Base-by-base conservation (phyloP, 495 filamentous ascomycete species). In the Daldinia bambusicola region DNA sequence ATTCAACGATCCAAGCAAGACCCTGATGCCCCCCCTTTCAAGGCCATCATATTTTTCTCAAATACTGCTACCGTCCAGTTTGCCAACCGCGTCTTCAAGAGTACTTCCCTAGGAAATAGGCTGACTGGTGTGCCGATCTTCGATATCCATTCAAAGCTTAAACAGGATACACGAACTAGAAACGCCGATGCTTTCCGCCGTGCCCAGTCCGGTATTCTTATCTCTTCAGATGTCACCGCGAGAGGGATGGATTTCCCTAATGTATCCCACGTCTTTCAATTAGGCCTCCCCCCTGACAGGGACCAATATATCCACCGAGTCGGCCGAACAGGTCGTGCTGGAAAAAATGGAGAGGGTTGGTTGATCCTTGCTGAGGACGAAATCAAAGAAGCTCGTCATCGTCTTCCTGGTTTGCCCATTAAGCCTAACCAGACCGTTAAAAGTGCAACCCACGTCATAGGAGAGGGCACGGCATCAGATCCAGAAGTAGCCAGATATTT, bases 191-290 rank as follows among this genome's bases (percentile, higher is more conserved):
- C 34, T n/a, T 99, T 99, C 87, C 87, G 89, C 20, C 73, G 64
- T 4, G 81, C 87, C 9, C 61, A 81, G 14, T 85, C 86, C 30
- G 94, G 83, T 32, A 91, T 99, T 60, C 86, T 99, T 30, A 87
- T 98, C 78, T 94, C 94, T 1, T 94, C 93, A 4, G 95, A 99
- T 79, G 95, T 99, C 30, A 95, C 95, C 1, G 93, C 95, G 13
- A 89, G 95, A 76, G 95, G 95, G 73, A 95, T 98, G 93, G 95
- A 98, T 78, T 98, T 98, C 82, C 94, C 95, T 60, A 89, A 93
- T 70, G 95, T 98, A 58, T 90, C 93, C 50, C 88, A 97, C 69
- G 94, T 98, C 68, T 88, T 98, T 75, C 94, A 98, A 76, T 78
- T 95, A 59, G 92, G 93, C 53, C 73, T 90, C 13, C 93, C 94